Evolutionary conservation across 805 yeast genomes (phyloP).

Genomic region (Ogataea thermomethanolica): DNA sequence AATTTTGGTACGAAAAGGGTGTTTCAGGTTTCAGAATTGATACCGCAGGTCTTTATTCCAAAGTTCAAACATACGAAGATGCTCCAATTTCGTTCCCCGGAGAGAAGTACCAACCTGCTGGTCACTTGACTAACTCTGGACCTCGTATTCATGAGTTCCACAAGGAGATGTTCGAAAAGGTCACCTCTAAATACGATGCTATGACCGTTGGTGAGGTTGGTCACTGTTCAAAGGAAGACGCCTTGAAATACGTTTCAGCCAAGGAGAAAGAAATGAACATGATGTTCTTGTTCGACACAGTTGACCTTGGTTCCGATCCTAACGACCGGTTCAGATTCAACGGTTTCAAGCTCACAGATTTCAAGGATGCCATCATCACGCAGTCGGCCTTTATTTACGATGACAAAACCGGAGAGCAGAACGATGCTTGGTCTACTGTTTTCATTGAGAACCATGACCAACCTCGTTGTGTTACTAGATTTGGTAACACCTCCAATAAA

Average conservation of each 20-base stretch:
- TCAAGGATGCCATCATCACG: constrained; percentile 37
- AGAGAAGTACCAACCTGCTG: constrained; percentile 37
- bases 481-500: constrained; percentile 41
- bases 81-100: constrained; percentile 46
- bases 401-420: constrained; percentile 33
- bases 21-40: constrained; percentile 60
- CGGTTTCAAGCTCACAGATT: constrained; percentile 36
- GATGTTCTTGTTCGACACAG: constrained; percentile 37
- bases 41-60: constrained; percentile 51
- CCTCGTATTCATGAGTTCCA: constrained; percentile 59
- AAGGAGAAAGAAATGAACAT: constrained; percentile 38
- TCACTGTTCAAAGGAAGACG: constrained; percentile 38
- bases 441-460: constrained; percentile 60
- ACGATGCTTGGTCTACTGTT: constrained; percentile 54
- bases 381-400: constrained; percentile 36
- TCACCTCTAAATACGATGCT: constrained; percentile 41
- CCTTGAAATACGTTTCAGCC: constrained; percentile 41
- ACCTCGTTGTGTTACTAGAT: constrained; percentile 50
- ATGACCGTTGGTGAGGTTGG: constrained; percentile 61
- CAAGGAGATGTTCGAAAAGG: constrained; percentile 39
- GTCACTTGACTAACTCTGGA: constrained; percentile 36
- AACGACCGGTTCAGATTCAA: constrained; percentile 35
- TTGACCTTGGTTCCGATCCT: constrained; percentile 37
- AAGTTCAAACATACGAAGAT: constrained; percentile 34
- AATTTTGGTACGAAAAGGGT: constrained; percentile 51